Base-by-base conservation (phyloP, 495 filamentous ascomycete genomes). In the Endocarpon pusillum region DNA sequence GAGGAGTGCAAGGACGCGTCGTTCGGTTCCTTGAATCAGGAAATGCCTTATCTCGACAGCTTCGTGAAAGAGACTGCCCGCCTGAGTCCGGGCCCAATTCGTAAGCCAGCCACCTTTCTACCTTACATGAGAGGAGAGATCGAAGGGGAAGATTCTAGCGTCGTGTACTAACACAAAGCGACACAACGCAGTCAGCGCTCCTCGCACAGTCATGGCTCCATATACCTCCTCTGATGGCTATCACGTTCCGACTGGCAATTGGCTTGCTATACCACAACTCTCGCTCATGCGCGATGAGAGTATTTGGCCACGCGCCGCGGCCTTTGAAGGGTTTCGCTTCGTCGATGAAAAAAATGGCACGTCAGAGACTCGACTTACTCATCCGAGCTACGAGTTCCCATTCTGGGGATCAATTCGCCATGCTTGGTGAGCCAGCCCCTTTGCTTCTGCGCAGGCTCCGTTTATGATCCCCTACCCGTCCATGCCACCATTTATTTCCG, bases 31-130 rank as follows among this genome's bases (percentile, higher is more conserved):
- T 18, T 35, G 27, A 44, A 43, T 16, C 10, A 33, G 34, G 38
- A 43, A 14, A 46, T 44, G 42, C 41, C 43, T 1, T 35, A 44
- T 33, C 26, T 46, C 5, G 43, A 46, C 29, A 46, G 43, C 23
- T 46, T 46, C 30, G 18, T 46, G 2, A 46, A 46, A 31, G 43
- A 46, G 25, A 38, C 43, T 18, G 36, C 42, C 12, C 36, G 43
- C 6, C 37, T 46, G 19, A 38, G 28, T 19, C 42, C 43, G 1
- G 30, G 37, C 25, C 32, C 23, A 7, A 32, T 44, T 4, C 4
- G 42, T 46, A 40, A 32, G 43, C 24, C 17, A 33, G 12, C 23
- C 23, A 25, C 8, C 23, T 25, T 12, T 25, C 23, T 18, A 9
- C 10, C 23, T 36, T 4, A 14, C 4, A 35, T 14, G 28, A 6